Conservation (phyloP, 2,329 filamentous ascomycete species). For the Clonostachys rhizophaga region DNA sequence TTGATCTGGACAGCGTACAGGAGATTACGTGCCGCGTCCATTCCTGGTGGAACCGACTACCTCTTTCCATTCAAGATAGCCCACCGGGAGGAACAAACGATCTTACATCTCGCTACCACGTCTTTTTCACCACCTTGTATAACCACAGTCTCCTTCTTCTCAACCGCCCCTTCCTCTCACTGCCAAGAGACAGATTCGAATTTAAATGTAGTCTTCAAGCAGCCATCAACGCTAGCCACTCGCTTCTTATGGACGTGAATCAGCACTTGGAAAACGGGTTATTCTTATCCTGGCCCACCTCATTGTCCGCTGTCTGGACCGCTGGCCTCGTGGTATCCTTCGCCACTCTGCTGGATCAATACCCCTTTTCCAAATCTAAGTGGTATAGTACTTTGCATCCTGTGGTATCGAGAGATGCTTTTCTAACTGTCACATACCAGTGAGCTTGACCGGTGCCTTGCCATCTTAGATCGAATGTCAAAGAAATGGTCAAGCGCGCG, state of each 20-base stretch:
- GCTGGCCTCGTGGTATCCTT: conserved; percentile 26
- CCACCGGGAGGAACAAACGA: not conserved
- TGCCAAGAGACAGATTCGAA: conserved; percentile 14
- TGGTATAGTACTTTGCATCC: not conserved
- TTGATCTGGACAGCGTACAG: conserved; percentile 9
- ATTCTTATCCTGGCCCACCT: conserved; percentile 23
- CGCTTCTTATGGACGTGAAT: conserved; percentile 14
- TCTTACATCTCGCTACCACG: conserved; percentile 2
- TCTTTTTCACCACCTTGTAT: conserved; percentile 21
- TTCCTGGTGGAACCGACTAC: conserved; percentile 17
- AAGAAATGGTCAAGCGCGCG: not conserved
- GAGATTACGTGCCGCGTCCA: conserved; percentile 11
- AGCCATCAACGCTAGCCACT: conserved; percentile 16
- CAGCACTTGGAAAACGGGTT: conserved; percentile 8
- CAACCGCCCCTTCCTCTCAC: conserved; percentile 24
- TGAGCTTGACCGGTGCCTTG: too few relatives aligned
- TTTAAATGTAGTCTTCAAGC: conserved; percentile 22
- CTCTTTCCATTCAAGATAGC: conserved; percentile 8
- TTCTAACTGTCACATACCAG: too few relatives aligned
- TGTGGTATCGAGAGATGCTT: too few relatives aligned
- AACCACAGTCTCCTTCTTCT: conserved; percentile 23
- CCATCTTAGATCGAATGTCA: not conserved
- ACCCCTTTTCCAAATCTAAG: conserved; percentile 11
- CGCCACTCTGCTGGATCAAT: conserved; percentile 19
- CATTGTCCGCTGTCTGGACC: conserved; percentile 27